Conservation (phyloP, 2,329 filamentous ascomycete species). For the Ustulina deusta region DNA sequence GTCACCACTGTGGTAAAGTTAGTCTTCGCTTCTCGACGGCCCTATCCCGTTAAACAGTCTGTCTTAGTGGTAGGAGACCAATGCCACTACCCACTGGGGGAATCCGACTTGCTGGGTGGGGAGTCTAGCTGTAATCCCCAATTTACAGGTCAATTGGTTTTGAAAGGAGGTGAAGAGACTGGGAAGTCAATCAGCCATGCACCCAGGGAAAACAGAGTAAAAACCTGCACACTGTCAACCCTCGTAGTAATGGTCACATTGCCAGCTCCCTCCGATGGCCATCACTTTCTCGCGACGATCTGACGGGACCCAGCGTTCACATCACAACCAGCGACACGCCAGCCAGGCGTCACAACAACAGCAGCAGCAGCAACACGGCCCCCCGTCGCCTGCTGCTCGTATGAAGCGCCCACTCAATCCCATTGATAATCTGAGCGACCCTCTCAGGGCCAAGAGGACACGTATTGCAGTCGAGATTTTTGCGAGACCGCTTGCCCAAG, state of each 20-base stretch:
- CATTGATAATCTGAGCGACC: constrained; percentile 59
- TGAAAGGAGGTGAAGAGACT: constrained; percentile 31
- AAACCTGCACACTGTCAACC: constrained; percentile 9
- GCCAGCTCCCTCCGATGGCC: constrained; percentile 42
- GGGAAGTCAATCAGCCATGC: constrained; percentile 34
- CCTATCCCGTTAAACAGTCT: no score
- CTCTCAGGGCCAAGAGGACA: constrained; percentile 61
- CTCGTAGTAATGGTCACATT: constrained; percentile 13
- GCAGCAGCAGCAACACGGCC: constrained; percentile 16
- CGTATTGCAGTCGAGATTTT: constrained; percentile 67
- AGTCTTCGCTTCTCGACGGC: no score
- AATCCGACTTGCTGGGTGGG: constrained; percentile 16
- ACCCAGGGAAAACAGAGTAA: constrained; percentile 15
- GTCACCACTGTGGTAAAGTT: no score
- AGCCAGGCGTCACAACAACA: constrained; percentile 26
- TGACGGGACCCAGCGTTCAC: constrained; percentile 45
- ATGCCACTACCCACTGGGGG: constrained; percentile 11
- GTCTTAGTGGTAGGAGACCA: background rate
- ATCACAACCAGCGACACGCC: constrained; percentile 39
- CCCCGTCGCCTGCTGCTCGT: constrained; percentile 50
- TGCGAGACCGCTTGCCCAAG: constrained; percentile 46
- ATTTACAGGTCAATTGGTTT: constrained; percentile 39
- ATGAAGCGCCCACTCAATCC: constrained; percentile 63
- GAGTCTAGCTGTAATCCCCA: constrained; percentile 27
- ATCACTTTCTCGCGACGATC: constrained; percentile 46